Evolutionary conservation across 2,329 filamentous ascomycete genomes (phyloP).

Genomic region (Zymoseptoria crescenta): DNA sequence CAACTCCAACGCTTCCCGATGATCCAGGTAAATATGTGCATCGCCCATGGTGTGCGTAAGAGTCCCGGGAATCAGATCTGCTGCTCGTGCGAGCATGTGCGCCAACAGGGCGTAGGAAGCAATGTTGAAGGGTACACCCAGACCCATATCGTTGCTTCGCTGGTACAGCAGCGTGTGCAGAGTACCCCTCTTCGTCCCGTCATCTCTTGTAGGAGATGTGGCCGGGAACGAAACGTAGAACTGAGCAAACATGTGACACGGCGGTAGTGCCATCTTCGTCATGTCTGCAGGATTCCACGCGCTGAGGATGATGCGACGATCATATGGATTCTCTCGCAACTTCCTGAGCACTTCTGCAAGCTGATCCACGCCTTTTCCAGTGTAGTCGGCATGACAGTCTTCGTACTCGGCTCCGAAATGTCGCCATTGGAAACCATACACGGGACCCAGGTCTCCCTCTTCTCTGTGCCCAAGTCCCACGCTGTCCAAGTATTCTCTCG

Average conservation of each 20-base stretch:
- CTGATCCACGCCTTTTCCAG: conserved; percentile 85
- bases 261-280: conserved; percentile 80
- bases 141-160: conserved; percentile 90
- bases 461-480: conserved; percentile 74
- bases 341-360: conserved; percentile 84
- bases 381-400: conserved; percentile 72
- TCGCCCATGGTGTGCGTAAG: conserved; percentile 96
- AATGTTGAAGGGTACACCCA: conserved; percentile 97
- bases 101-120: conserved; percentile 88
- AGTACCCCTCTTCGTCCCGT: conserved; percentile 50
- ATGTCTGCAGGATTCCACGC: conserved; percentile 92
- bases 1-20: conserved; percentile 74
- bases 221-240: conserved; percentile 78
- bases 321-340: conserved; percentile 73
- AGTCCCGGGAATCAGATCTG: conserved; percentile 73
- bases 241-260: conserved; percentile 96
- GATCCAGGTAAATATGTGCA: conserved; percentile 92
- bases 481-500: conserved; percentile 78
- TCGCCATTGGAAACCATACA: conserved; percentile 98
- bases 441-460: conserved; percentile 83
- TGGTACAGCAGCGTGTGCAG: conserved; percentile 90
- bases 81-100: conserved; percentile 88
- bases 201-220: conserved; percentile 18
- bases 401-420: conserved; percentile 92
- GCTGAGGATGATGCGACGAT: conserved; percentile 78